Conservation (phyloP, 2,329 filamentous ascomycete species). For the Sarocladium kiliense region DNA sequence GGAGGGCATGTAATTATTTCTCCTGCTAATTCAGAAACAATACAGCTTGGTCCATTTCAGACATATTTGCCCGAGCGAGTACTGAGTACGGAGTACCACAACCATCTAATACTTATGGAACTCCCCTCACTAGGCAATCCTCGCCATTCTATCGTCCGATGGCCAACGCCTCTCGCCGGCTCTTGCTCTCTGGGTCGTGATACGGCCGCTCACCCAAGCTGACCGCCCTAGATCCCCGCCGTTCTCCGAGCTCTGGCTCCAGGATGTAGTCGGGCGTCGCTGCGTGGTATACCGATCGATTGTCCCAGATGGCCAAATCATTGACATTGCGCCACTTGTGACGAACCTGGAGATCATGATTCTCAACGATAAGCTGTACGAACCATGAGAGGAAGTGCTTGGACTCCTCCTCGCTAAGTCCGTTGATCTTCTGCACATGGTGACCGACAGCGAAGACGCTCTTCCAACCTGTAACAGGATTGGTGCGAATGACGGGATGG, state of each 20-base stretch:
- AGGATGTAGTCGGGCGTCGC: conserved; percentile 47
- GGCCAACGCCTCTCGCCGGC: conserved; percentile 7
- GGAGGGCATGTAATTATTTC: too few relatives aligned
- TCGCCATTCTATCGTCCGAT: background rate
- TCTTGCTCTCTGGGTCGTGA: conserved; percentile 38
- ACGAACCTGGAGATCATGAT: conserved; percentile 51
- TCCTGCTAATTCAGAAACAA: too few relatives aligned
- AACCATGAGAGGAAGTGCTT: conserved; percentile 47
- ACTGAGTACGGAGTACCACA: too few relatives aligned
- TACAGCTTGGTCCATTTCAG: too few relatives aligned
- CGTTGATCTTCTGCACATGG: conserved; percentile 47
- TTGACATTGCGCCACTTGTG: conserved; percentile 37
- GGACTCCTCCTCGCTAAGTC: conserved; percentile 41
- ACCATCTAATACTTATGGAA: too few relatives aligned
- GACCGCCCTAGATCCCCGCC: conserved; percentile 44
- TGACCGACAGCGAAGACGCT: conserved; percentile 46
- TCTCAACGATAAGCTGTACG: conserved; percentile 43
- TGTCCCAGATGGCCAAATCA: conserved; percentile 54
- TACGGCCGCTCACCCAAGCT: conserved; percentile 50
- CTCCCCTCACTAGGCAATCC: background rate
- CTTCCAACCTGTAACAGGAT: conserved; percentile 55
- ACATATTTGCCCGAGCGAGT: too few relatives aligned
- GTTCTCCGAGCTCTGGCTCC: conserved; percentile 33
- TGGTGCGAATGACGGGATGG: conserved; percentile 52
- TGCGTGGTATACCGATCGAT: conserved; percentile 49